These are phyloP conservation scores for Chlorella vulgaris DNA, from an alignment of 139 green algal species.

Conservation along the genomic window DNA sequence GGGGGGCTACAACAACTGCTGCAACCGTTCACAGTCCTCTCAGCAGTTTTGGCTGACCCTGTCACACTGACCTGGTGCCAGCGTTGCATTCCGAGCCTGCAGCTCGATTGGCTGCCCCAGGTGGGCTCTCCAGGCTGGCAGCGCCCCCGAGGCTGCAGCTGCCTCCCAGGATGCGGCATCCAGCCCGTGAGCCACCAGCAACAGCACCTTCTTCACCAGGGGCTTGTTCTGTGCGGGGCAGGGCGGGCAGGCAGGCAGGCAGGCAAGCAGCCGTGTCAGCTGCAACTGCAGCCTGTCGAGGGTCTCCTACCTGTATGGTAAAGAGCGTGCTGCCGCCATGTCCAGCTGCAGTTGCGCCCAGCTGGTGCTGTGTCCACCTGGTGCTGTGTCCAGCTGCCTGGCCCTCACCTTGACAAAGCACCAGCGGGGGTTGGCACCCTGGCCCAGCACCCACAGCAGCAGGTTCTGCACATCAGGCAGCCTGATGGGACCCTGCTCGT, in stretches of 20 bases:
- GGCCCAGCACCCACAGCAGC: constrained; percentile 67
- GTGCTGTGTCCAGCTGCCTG: too few relatives aligned
- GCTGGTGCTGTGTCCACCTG: too few relatives aligned
- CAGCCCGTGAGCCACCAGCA: constrained; percentile 68
- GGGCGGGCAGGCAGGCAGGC: neutral
- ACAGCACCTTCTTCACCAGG: constrained; percentile 42
- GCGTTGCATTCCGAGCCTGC: constrained; percentile 21
- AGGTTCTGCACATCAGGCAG: constrained; percentile 60
- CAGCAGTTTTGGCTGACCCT: too few relatives aligned
- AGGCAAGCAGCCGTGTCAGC: too few relatives aligned
- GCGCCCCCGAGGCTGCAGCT: neutral
- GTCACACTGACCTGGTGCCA: constrained; percentile 16
- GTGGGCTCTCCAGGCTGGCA: neutral
- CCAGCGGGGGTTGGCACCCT: constrained; percentile 58
- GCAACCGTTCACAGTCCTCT: neutral
- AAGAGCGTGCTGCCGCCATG: too few relatives aligned
- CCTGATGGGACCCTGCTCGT: constrained; percentile 37
- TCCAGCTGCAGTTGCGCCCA: too few relatives aligned
- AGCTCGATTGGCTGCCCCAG: constrained; percentile 18
- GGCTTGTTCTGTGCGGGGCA: constrained; percentile 35
- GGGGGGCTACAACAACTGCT: too few relatives aligned
- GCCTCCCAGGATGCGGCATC: constrained; percentile 30
- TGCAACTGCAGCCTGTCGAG: too few relatives aligned
- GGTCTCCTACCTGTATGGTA: too few relatives aligned
- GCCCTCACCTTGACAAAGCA: constrained; percentile 61